Base-by-base conservation (phyloP, 208 protist genomes). In the Phytomonas francai region DNA sequence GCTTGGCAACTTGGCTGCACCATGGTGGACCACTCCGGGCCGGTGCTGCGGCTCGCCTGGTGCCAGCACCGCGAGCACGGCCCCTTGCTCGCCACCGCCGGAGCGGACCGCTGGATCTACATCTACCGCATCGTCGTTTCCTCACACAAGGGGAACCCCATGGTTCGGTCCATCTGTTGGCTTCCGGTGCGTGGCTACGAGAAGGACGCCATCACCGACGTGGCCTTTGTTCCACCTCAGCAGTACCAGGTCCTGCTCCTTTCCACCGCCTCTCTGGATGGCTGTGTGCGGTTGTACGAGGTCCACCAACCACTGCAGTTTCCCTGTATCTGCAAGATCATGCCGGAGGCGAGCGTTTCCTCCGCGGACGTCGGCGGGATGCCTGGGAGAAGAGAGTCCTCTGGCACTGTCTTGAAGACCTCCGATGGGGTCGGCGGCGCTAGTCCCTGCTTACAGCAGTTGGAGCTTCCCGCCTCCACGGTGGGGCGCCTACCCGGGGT, bases 191-290 rank as follows among this genome's bases (percentile, higher is more conserved):
- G 83, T 42, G 87, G 91, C 22, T 91, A 84, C 67, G 87, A 94
- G 73, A 92, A 92, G 70, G 91, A 96, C 73, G 88, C 81, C 57
- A 92, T 93, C 72, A 96, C 88, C 3, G 88, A 93, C 70, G 81
- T 96, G 33, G 85, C 91, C 33, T 96, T 96, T 72, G 73, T 92
- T 58, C 91, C 88, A 25, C 87, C 86, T 22, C 81, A 85, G 67
- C 84, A 92, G 72, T 85, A 89, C 59, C 81, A 87, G 68, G 80
- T 88, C 31, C 67, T 91, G 64, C 78, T 92, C 29, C 78, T 96
- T 30, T 93, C 88, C 29, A 94, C 91, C 16, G 87, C 91, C 45
- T 93, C 91, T 1, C 73, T 96, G 25, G 91, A 96, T 64, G 91
- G 91, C 36, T 87, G 73, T 33, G 85, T 96, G 67, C 83, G 91